Conservation (phyloP, 1,284 basidiomycete genomes). For the Meripilus lineatus region DNA sequence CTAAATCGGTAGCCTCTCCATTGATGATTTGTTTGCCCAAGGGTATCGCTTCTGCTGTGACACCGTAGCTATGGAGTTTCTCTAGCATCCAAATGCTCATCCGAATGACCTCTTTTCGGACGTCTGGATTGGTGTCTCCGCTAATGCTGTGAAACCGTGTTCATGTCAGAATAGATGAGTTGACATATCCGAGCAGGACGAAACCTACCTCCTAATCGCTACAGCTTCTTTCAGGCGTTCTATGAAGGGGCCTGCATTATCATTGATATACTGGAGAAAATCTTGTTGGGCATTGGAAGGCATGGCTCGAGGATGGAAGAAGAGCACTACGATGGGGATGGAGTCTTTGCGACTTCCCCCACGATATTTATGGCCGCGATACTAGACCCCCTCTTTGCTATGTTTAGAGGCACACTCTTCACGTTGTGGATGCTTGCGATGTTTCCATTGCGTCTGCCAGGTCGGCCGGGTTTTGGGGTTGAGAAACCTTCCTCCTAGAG, state of each 20-base stretch:
- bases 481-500: too few relatives aligned
- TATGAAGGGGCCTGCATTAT: conserved; percentile 72
- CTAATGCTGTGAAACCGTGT: conserved; percentile 46
- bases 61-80: neutral
- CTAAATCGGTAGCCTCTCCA: conserved; percentile 42
- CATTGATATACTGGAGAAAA: conserved; percentile 63
- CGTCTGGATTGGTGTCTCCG: conserved; percentile 40
- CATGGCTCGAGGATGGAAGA: too few relatives aligned
- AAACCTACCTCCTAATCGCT: conserved; percentile 75
- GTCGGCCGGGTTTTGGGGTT: too few relatives aligned
- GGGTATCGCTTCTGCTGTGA: neutral
- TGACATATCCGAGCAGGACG: neutral
- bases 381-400: too few relatives aligned
- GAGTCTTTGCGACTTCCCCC: too few relatives aligned
- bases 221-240: conserved; percentile 80
- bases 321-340: too few relatives aligned
- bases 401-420: too few relatives aligned
- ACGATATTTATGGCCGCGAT: too few relatives aligned
- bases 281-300: conserved; percentile 39
- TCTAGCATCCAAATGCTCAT: neutral
- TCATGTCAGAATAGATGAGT: too few relatives aligned
- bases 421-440: too few relatives aligned
- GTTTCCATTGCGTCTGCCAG: too few relatives aligned
- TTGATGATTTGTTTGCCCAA: neutral
- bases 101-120: neutral